Conservation (phyloP, 441 rosid genomes). For the Hura crepitans region DNA sequence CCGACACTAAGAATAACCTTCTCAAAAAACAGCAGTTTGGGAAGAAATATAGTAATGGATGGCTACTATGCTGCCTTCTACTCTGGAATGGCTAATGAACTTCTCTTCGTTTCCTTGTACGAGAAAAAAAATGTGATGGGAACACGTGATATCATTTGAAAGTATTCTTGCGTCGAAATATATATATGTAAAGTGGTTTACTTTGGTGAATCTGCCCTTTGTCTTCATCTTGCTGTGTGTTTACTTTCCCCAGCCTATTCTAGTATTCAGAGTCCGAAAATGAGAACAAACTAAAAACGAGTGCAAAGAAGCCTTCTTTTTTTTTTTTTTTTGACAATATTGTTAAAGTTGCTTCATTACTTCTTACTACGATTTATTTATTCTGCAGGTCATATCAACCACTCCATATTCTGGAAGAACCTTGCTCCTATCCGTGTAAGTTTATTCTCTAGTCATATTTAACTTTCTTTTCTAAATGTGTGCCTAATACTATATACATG, state of each 20-base stretch:
- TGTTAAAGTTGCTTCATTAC: not conserved
- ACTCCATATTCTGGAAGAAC: conserved; percentile 91
- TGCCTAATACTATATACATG: conserved; percentile 9
- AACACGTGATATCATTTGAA: not conserved
- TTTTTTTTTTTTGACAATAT: not conserved
- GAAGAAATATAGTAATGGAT: not conserved
- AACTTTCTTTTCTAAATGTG: not conserved
- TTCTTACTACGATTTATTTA: not conserved
- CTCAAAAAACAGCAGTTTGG: not conserved
- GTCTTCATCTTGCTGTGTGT: not conserved
- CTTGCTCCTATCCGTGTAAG: conserved; percentile 71
- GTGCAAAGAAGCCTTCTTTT: too few species aligned
- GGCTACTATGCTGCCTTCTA: not conserved
- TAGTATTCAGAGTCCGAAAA: not conserved
- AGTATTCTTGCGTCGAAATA: not conserved
- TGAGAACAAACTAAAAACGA: not conserved
- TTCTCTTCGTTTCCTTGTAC: not conserved
- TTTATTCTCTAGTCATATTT: conserved; percentile 6
- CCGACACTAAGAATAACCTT: not conserved
- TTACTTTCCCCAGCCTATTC: not conserved
- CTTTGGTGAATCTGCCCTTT: not conserved
- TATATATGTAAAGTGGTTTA: not conserved
- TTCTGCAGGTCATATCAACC: conserved; percentile 78
- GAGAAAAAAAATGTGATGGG: not conserved
- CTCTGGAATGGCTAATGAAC: not conserved